phyloP scores from a whole-genome alignment of 2,329 filamentous ascomycete genomes.

The Diaporthe sp. region DNA sequence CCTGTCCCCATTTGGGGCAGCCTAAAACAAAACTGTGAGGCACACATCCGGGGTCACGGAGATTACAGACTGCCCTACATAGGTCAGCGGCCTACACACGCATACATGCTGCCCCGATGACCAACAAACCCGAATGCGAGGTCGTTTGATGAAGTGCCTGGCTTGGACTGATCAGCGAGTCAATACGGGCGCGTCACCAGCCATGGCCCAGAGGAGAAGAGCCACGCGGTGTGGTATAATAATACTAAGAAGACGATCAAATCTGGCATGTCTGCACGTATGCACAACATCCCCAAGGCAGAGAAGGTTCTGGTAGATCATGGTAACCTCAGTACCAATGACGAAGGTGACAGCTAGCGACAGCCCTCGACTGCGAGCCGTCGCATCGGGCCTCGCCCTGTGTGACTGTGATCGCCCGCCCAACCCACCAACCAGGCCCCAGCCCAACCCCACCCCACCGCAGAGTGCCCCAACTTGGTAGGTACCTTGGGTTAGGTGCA shows the following conservation, averaged over 20 bases:
- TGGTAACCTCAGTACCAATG: slow-evolving; percentile 33
- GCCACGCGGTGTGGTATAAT: neutral
- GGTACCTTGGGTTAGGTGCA: neutral
- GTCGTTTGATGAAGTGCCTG: neutral
- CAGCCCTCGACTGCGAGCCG: neutral
- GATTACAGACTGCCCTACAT: neutral
- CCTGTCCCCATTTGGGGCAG: neutral
- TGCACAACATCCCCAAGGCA: slow-evolving; percentile 26
- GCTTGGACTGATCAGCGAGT: neutral
- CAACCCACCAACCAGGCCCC: slow-evolving; percentile 4
- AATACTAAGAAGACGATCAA: slow-evolving; percentile 2
- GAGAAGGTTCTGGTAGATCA: slow-evolving; percentile 28
- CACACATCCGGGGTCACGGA: neutral
- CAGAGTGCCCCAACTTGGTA: neutral
- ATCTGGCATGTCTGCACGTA: slow-evolving; percentile 5
- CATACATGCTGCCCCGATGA: neutral
- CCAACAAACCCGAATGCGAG: neutral
- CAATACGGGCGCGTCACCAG: neutral
- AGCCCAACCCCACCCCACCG: neutral
- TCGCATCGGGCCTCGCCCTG: neutral
- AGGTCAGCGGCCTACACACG: neutral
- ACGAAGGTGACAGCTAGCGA: slow-evolving; percentile 7
- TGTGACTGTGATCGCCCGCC: neutral
- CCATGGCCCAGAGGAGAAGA: neutral
- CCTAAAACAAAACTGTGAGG: neutral